Base-by-base conservation (phyloP, 306 rosid species). In the Trifolium subterraneum region DNA sequence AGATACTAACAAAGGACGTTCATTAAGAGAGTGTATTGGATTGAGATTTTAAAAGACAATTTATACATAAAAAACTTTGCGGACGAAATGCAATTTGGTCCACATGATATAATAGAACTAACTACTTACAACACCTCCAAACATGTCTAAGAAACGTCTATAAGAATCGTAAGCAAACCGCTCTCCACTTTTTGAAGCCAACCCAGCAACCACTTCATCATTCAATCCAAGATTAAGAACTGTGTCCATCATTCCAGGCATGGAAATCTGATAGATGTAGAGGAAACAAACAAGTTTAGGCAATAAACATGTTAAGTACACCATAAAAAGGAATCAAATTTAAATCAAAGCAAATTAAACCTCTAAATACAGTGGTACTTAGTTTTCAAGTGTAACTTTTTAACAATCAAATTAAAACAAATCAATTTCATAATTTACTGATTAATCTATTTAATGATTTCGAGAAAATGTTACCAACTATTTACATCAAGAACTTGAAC, bases 241-340 rank as follows among this genome's bases (percentile, higher is more conserved):
- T 20, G 97, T 94, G 86, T 94, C 99, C 99, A 91, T 94, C 96
- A 91, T 94, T 67, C 99, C 99, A 60, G 97, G 99, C 99, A 94
- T 94, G 63, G 99, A 94, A 81, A 94, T 86, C 97, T 94, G 63
- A 45, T 15, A 70, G 62, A 68, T 54, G 66, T 42, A 68, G 66
- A 48, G 20, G 27, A 44, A 74, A 61, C 75, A 62, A 56, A 56
- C 60, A 60, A 68, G 68, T 63, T 63, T 42, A 59, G 52, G 64
- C 47, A 11, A 38, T 67, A 48, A 33, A 56, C 83, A 70, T 33
- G 70, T 60, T 33, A 48, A 58, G 31, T 50, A 64, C 38, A 33
- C 10, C 56, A 66, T 13, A n/a, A 12, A 10, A 23, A 48, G 61
- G 71, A 63, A 69, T 62, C 65, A 68, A 65, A 68, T 33, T 65